Evolutionary conservation across 352 stramenopile genomes (phyloP).

Genomic region (Phytophthora syringae): DNA sequence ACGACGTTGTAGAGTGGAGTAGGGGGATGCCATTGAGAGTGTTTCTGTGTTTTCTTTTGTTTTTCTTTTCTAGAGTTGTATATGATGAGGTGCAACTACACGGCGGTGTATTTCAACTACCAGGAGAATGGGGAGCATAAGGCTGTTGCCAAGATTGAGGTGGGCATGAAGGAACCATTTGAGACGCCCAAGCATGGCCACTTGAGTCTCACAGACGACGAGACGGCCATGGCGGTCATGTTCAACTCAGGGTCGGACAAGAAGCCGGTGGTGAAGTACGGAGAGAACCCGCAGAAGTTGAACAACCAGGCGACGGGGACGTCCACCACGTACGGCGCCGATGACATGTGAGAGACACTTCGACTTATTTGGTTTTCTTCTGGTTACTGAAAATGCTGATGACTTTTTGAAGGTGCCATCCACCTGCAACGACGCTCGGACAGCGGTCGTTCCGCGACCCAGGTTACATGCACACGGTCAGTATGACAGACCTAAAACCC

Average conservation of each 20-base stretch:
- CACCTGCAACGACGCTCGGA: conserved; percentile 48
- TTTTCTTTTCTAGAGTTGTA: conserved; percentile 36
- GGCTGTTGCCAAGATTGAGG: conserved; percentile 40
- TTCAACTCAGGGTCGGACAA: conserved; percentile 72
- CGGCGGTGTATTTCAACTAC: conserved; percentile 62
- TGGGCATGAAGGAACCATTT: conserved; percentile 58
- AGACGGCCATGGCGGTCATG: conserved; percentile 67
- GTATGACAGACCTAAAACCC: conserved; percentile 53
- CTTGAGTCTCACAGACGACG: conserved; percentile 59
- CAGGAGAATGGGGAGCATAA: conserved; percentile 25
- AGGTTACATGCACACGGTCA: conserved; percentile 69
- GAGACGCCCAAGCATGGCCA: conserved; percentile 77
- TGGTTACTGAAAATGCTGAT: conserved; percentile 2
- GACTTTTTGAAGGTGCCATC: conserved; percentile 51
- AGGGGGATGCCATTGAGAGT: not conserved
- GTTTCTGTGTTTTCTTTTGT: not conserved
- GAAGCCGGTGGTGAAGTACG: conserved; percentile 54
- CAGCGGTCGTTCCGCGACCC: conserved; percentile 62
- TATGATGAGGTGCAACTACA: conserved; percentile 81
- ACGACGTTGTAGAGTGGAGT: not conserved
- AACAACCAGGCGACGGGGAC: conserved; percentile 34
- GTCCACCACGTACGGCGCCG: conserved; percentile 58
- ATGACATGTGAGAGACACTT: conserved; percentile 72
- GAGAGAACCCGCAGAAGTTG: conserved; percentile 34
- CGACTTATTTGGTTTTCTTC: not conserved